Evolutionary conservation across 805 yeast genomes (phyloP), one percentile per base, ranked within the genome.

Genomic region (Nakazawaea holstii): DNA sequence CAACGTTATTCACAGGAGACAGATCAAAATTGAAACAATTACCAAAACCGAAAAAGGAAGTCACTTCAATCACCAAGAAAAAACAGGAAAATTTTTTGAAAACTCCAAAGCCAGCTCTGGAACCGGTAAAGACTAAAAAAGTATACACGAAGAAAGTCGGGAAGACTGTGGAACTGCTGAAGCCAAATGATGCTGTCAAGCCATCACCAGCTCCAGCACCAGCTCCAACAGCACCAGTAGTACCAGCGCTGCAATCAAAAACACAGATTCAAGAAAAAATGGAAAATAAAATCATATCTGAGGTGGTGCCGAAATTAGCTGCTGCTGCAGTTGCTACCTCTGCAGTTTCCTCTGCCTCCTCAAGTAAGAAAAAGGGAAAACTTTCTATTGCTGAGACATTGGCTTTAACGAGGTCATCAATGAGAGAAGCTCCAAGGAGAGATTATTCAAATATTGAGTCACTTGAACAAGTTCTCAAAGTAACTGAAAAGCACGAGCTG

Each of bases 311-410:
- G 14, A 13, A 27, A 27, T 7, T 10, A 20, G 11, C 39, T 36
- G 40, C 24, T 20, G 32, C 47, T 3, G 41, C 32, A n/a, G 15
- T 26, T 8, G 29, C 49, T 17, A 6, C 37, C 13, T 11, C 49
- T 17, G 37, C 37, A 15, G 33, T 38, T n/a, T 29, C 33, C 6
- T 9, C 24, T 48, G 46, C 48, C 37, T 8, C 35, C 27, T 13
- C 17, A 41, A 35, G 35, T 10, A 8, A 29, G 10, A 45, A 45
- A 32, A 57, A 46, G 20, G 65, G 66, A 35, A 55, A 70, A 1
- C 57, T 78, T 28, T 74, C 84, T 1, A 79, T 80, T 43, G 84
- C 85, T 0, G 82, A 80, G 53, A 77, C 84, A 2, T 60, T 80
- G 52, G 85, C 85, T 0, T 54, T 76, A 45, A 76, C 76, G 50